Evolutionary conservation across 352 stramenopile species (phyloP).

Genomic region (Pythium aphanidermatum): DNA sequence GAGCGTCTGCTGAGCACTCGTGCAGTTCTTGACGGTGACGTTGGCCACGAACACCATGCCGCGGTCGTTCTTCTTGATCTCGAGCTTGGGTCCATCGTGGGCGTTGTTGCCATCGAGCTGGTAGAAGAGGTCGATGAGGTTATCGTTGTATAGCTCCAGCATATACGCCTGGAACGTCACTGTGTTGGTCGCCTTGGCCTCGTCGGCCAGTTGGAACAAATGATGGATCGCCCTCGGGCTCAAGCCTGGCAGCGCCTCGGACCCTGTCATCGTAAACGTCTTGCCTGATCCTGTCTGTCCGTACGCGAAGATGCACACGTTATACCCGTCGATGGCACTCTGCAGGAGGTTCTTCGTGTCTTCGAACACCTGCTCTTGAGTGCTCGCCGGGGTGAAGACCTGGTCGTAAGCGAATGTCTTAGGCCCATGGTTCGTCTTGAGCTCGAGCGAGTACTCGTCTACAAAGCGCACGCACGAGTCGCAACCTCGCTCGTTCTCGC

Average conservation of each 20-base stretch:
- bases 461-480: slow-evolving; percentile 54
- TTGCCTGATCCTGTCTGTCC: slow-evolving; percentile 91
- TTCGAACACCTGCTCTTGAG: slow-evolving; percentile 87
- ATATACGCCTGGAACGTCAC: slow-evolving; percentile 86
- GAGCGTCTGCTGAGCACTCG: slow-evolving; percentile 66
- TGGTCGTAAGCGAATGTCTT: slow-evolving; percentile 90
- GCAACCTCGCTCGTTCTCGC: slow-evolving; percentile 80
- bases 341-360: slow-evolving; percentile 91
- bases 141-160: slow-evolving; percentile 92
- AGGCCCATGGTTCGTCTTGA: slow-evolving; percentile 65
- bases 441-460: slow-evolving; percentile 82
- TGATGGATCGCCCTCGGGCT: slow-evolving; percentile 84
- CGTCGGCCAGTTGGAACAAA: slow-evolving; percentile 70
- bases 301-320: slow-evolving; percentile 93
- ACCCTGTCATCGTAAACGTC: slow-evolving; percentile 92
- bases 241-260: slow-evolving; percentile 63
- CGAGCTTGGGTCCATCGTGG: slow-evolving; percentile 65
- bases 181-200: slow-evolving; percentile 36
- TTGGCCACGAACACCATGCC: slow-evolving; percentile 91
- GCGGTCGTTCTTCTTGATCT: slow-evolving; percentile 93
- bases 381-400: slow-evolving; percentile 75
- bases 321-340: slow-evolving; percentile 88
- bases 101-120: slow-evolving; percentile 59
- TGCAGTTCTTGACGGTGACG: slow-evolving; percentile 67
- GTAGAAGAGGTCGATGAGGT: slow-evolving; percentile 84